Base-by-base conservation (phyloP, 495 filamentous ascomycete species). In the Daldinia caldariorum region DNA sequence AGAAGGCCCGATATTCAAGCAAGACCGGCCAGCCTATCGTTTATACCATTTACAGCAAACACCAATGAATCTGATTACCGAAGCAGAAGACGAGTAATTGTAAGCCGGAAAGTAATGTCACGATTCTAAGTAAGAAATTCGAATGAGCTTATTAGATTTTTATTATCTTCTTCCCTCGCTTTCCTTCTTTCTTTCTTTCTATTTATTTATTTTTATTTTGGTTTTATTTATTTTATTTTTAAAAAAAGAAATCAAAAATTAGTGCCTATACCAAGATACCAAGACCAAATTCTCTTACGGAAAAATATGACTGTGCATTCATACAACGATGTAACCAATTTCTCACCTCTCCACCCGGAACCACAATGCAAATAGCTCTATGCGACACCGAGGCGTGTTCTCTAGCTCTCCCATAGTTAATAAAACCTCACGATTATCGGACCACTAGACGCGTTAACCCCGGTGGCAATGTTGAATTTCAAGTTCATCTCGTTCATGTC, bases 21-120 rank as follows among this genome's bases (percentile, higher is more conserved):
- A 35, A 35, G 51, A 55, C 51, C 51, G 51, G 51, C 51, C 18
- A 55, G 29, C 51, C n/a, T 55, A 35, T 35, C 51, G 18, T 55
- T 55, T 35, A 35, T 55, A 35, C 18, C 51, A 35, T 55, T 55
- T 35, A 35, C n/a, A 13, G 32, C 9, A 37, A 37, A 55, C 1
- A 18, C 43, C 43, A 47, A 47, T 16, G 20, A 20, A 8, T 47
- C 9, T 47, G 18, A 47, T 16, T 47, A 47, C 8, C 7, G 16
- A n/a, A 20, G 43, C 20, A 47, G 12, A 47, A 13, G 16, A 47
- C 4, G 43, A 47, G 18, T 22, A 22, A 18, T 22, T 47, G 18
- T 47, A 20, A 47, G 16, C 43, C 7, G 2, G 18, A 47, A 47
- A 9, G 43, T 18, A 47, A 5, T 35, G 34, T 3, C 7, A 20